Base-by-base conservation (phyloP, 208 protist species). In the Crithidia sp. region DNA sequence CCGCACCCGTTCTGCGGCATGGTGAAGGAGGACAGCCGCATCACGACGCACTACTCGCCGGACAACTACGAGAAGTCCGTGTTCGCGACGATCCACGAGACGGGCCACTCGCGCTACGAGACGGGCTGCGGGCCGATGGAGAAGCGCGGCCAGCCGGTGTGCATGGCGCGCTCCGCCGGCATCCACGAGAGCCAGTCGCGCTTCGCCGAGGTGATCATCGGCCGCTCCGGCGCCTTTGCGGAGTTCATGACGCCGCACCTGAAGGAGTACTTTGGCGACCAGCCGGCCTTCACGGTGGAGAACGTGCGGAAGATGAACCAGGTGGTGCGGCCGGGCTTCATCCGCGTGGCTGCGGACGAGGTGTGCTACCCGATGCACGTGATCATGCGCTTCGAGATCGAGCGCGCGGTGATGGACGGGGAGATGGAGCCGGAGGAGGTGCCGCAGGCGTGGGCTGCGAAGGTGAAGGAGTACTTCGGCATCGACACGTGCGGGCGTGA, bases 61-160 rank as follows among this genome's bases (percentile, higher is more conserved):
- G 45, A 49, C 45, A 49, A 49, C 45, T 49, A 49, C 45, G 45
- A 49, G 45, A 49, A 49, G 45, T 49, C 45, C 45, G 45, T 49
- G 9, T 49, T 49, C 45, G 45, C 45, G 45, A 49, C 74, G 12
- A 16, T 85, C 28, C 44, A 81, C 2, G 65, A 84, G 37, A 78
- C 79, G 14, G 53, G 71, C 45, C 45, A 49, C 45, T 49, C 45
- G 45, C 45, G 45, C 45, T 49, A 49, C 45, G 45, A 49, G 45
- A 49, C 45, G 45, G 45, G 45, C 45, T 49, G 45, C 45, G 45
- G 45, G 45, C 45, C 45, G 45, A 49, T 14, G 45, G 45, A 49
- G 45, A 49, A 49, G 45, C 45, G 7, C 12, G 45, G 45, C 45
- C 45, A 49, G 45, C 45, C 45, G 45, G 45, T 49, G 45, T 49